phyloP scores from a whole-genome alignment of 805 yeast species.

The Candida loeiensis region DNA sequence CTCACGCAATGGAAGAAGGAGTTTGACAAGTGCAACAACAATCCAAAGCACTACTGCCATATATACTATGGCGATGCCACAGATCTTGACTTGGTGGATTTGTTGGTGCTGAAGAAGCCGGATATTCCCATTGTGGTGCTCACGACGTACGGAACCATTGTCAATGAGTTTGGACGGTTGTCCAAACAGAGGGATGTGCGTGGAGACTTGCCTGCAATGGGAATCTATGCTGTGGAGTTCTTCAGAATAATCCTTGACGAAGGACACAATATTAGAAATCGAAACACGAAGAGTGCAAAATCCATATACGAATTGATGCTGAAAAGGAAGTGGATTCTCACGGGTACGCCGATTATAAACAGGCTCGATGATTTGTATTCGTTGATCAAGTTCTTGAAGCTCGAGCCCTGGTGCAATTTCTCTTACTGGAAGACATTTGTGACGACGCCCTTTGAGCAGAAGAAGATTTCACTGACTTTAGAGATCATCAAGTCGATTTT shows the following conservation, averaged over 20 bases:
- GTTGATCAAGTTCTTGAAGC: slow-evolving; percentile 62
- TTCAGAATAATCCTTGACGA: slow-evolving; percentile 82
- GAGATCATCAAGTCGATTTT: slow-evolving; percentile 81
- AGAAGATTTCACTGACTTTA: slow-evolving; percentile 66
- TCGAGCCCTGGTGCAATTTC: slow-evolving; percentile 90
- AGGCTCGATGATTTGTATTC: slow-evolving; percentile 83
- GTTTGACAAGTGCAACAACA: slow-evolving; percentile 54
- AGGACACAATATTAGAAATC: slow-evolving; percentile 83
- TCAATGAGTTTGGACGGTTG: slow-evolving; percentile 63
- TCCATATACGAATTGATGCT: slow-evolving; percentile 68
- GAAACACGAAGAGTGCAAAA: slow-evolving; percentile 72
- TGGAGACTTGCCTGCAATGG: slow-evolving; percentile 36
- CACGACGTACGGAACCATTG: slow-evolving; percentile 86
- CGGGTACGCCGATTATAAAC: slow-evolving; percentile 93
- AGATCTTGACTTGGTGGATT: slow-evolving; percentile 45
- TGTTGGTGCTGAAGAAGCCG: slow-evolving; percentile 36
- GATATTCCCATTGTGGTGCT: slow-evolving; percentile 66
- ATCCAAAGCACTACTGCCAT: slow-evolving; percentile 42
- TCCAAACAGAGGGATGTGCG: slow-evolving; percentile 25
- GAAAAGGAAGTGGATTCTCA: slow-evolving; percentile 74
- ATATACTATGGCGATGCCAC: slow-evolving; percentile 74
- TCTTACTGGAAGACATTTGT: slow-evolving; percentile 86
- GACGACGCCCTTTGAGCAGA: slow-evolving; percentile 76
- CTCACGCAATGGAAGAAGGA: slow-evolving; percentile 91
- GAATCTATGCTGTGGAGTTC: slow-evolving; percentile 69